Evolutionary conservation across 2,329 filamentous ascomycete genomes (phyloP).

Genomic region (Alternaria burnsii): DNA sequence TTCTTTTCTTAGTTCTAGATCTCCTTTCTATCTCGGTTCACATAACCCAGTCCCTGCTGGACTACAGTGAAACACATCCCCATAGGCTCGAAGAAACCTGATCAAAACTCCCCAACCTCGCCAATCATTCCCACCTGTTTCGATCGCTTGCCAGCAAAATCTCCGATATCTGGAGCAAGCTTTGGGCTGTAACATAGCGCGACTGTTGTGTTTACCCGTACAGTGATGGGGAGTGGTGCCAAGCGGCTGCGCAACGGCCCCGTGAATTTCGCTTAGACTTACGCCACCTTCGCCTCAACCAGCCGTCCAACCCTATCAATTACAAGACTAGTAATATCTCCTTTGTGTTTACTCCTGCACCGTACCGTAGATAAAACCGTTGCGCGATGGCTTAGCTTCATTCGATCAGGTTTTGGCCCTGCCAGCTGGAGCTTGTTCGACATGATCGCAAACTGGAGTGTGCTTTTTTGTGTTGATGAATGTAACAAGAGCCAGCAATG

Average conservation of each 20-base stretch:
- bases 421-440: constrained; percentile 12
- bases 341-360: constrained; percentile 10
- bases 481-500: background rate
- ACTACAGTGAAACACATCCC: background rate
- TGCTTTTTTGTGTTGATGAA: constrained; percentile 20
- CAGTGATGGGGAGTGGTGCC: constrained; percentile 20
- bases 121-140: constrained; percentile 14
- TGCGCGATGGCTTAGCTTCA: constrained; percentile 16
- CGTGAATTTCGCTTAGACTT: constrained; percentile 27
- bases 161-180: constrained; percentile 5
- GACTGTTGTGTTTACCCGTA: constrained; percentile 5
- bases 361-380: constrained; percentile 5
- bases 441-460: constrained; percentile 25
- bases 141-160: constrained; percentile 7
- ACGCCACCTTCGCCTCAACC: constrained; percentile 10
- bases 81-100: constrained; percentile 12
- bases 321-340: constrained; percentile 11
- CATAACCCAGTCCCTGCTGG: background rate
- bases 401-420: constrained; percentile 14
- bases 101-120: background rate
- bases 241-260: constrained; percentile 13
- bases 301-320: constrained; percentile 10
- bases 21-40: background rate
- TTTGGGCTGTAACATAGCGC: constrained; percentile 11
- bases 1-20: constrained; percentile 1